Base-by-base conservation (phyloP, 2,329 filamentous ascomycete species). In the Dactylellina cionopaga region DNA sequence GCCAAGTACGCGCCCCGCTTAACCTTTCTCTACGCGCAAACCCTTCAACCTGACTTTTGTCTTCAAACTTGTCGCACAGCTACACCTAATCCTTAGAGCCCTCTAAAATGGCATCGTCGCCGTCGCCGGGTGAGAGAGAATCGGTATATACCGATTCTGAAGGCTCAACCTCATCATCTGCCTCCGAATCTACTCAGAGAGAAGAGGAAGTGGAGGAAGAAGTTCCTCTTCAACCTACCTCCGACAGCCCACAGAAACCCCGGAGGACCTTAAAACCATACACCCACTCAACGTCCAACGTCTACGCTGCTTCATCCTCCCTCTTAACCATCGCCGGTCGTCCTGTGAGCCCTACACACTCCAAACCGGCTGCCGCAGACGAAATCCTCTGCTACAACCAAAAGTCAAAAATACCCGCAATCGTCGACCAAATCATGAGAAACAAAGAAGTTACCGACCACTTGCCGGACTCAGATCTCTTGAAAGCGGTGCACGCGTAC, bases 401-500 rank as follows among this genome's bases (percentile, higher is more conserved):
- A 5, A 6, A 10, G 2, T 68, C 58, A 25, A 19, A 19, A 0
- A 33, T 74, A 3, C 69, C 69, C 7, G 54, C 56, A 13, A 39
- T 44, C 1, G 68, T 72, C 2, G 41, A 60, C 7, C n/a, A 15
- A 5, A 51, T 72, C 5, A 27, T 72, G 7, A 47, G 44, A 22
- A 55, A 74, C 17, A 11, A 47, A 5, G 27, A 51, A 0, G 4
- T 58, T 5, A 19, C 17, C n/a, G 79, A 78, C 51, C 77, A 82
- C 6, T 81, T 93, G 13, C 91, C 91, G 3, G 85, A 88, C 39
- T 88, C 87, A 65, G 89, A 92, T 75, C 81, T 93, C 47, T 81
- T 92, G 59, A 89, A 88, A 78, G 85, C 87, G 0, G 78, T 92
- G 3, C 90, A 93, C 80, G 81, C 81, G 25, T 92, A 93, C 77